Base-by-base conservation (phyloP, 352 stramenopile species). In the Globisporangium carolinianum region DNA sequence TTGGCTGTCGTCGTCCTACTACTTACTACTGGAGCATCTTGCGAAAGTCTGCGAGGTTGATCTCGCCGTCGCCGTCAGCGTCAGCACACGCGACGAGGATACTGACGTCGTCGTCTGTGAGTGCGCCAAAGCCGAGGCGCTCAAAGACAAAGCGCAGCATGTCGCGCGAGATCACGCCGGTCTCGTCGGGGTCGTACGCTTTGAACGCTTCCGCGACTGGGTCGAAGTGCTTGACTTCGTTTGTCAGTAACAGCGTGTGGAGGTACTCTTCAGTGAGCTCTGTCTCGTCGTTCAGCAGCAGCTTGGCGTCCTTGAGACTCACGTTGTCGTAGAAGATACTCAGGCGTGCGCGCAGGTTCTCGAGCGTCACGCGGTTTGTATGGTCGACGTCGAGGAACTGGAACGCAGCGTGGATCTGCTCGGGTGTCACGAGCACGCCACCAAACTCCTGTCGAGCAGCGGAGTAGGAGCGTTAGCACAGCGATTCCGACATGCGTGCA, bases 161-260 rank as follows among this genome's bases (percentile, higher is more conserved):
- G n/a, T 94, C 71, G 17, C 67, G 71, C 10, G 76, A 83, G 60
- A 87, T 83, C 63, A 81, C 94, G 15, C 89, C 89, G 18, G 83
- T 95, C 54, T 87, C 83, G 6, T 95, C 79, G 4, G 87, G 87
- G 63, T 97, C 88, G 66, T 94, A 97, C 12, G 79, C 84, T 55
- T 90, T 86, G 69, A 97, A 97, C 5, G 89, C 89, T 55, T 97
- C 89, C 32, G 72, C 79, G 41, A 95, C 77, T 0, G 89, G 87
- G 55, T 97, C 89, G 51, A 96, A 97, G 63, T 95, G 86, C 56
- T 86, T 86, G 39, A 97, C 79, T 61, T 96, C 87, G 57, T 96
- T 96, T 5, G 90, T 76, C 36, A 94, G 60, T 45, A 97, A 66
- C 36, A 97, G 65, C 6, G 87, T 74, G 47, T 76, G 65, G 11